Percentiles rank a stretch among this genome's conserved stretches.
Conservation (phyloP, 2,329 filamentous ascomycete species). For the Aphanocladium album region DNA sequence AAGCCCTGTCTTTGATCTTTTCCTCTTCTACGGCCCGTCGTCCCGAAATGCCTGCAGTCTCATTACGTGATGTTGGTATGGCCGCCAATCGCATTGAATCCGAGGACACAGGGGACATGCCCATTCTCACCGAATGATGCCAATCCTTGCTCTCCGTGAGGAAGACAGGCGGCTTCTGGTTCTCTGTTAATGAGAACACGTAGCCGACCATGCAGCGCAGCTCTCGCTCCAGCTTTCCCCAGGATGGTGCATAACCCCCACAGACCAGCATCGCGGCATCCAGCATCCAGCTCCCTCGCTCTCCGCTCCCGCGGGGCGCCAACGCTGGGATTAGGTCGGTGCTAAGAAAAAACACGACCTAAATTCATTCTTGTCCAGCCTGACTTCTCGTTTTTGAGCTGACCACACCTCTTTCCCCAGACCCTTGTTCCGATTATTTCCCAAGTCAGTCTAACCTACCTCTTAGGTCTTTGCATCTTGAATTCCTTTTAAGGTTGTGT, state of each 20-base stretch:
- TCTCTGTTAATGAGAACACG: no score
- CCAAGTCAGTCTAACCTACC: background rate
- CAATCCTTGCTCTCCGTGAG: no score
- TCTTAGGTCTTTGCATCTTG: background rate
- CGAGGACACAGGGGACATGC: background rate
- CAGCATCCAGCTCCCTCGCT: background rate
- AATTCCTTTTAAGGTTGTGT: background rate
- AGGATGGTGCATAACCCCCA: background rate
- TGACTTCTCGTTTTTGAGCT: background rate
- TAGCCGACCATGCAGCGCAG: background rate
- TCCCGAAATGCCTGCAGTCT: background rate
- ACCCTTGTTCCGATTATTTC: constrained; percentile 3
- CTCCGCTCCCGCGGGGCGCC: background rate
- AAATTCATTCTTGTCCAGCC: background rate
- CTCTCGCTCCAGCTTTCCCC: background rate
- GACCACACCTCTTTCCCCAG: background rate
- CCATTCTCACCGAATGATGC: no score
- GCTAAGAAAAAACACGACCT: background rate
- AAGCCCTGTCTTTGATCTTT: background rate
- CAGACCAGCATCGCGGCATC: background rate
- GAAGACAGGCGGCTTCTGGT: no score
- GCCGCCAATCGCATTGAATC: background rate
- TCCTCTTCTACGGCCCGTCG: background rate
- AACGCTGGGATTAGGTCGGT: background rate
- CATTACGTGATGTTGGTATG: background rate